Evolutionary conservation across 495 filamentous ascomycete genomes (phyloP).

Genomic region (Neurospora tetraspora): DNA sequence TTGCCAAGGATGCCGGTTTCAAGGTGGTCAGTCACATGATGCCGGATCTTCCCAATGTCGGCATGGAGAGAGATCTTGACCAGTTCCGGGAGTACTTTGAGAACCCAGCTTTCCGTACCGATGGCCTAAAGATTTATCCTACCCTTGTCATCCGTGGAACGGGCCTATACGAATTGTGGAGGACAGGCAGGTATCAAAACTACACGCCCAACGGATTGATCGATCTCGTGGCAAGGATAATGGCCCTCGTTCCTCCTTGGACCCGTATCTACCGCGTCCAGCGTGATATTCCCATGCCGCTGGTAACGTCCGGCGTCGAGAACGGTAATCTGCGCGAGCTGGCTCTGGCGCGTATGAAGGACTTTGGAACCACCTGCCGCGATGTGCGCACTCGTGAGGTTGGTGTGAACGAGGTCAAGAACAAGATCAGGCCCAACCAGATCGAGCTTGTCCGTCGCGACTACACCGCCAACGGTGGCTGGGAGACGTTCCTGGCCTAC

Average conservation of each 20-base stretch:
- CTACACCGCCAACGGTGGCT: constrained; percentile 89
- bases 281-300: constrained; percentile 96
- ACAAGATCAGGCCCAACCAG: constrained; percentile 94
- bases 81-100: constrained; percentile 98
- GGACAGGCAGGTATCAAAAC: constrained; percentile 94
- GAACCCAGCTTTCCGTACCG: constrained; percentile 93
- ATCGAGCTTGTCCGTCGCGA: constrained; percentile 94
- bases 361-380: constrained; percentile 93
- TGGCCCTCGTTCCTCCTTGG: constrained; percentile 93
- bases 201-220: constrained; percentile 96
- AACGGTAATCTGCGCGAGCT: constrained; percentile 95
- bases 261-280: constrained; percentile 98
- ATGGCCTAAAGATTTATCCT: constrained; percentile 96
- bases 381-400: constrained; percentile 98
- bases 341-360: constrained; percentile 90
- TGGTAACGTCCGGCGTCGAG: constrained; percentile 93
- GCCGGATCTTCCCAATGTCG: constrained; percentile 96
- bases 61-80: constrained; percentile 93
- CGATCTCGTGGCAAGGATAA: constrained; percentile 87
- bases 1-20: constrained; percentile 95
- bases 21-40: constrained; percentile 99
- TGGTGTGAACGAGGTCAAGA: constrained; percentile 95
- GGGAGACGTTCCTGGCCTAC: constrained; percentile 97
- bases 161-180: constrained; percentile 93
- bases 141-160: constrained; percentile 96